phyloP scores from a whole-genome alignment of 2,329 filamentous ascomycete genomes.

The Decorospora gaudefroyi region DNA sequence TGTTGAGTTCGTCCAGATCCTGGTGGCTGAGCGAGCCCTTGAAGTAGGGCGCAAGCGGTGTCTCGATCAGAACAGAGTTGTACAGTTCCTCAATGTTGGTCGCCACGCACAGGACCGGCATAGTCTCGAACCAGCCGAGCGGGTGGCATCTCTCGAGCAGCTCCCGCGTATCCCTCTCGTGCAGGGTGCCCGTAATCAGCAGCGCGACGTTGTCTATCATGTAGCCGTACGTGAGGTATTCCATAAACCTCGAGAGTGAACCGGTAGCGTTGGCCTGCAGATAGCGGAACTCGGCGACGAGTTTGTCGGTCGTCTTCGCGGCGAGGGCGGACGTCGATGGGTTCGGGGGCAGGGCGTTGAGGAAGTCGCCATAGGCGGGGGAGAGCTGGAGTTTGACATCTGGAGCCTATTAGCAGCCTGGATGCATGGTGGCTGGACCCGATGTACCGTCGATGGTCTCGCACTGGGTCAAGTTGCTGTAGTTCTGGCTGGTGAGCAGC shows the following conservation, averaged over 20 bases:
- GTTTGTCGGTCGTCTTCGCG: slow-evolving; percentile 94
- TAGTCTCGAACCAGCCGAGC: slow-evolving; percentile 97
- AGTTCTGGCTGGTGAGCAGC: slow-evolving; percentile 86
- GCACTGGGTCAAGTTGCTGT: slow-evolving; percentile 95
- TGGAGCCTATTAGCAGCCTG: slow-evolving; percentile 59
- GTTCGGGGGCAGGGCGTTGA: slow-evolving; percentile 89
- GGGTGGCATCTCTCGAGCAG: slow-evolving; percentile 95
- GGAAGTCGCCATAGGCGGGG: slow-evolving; percentile 95
- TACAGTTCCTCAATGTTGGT: slow-evolving; percentile 99
- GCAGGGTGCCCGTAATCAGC: slow-evolving; percentile 94
- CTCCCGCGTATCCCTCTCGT: slow-evolving; percentile 95
- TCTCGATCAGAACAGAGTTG: slow-evolving; percentile 97
- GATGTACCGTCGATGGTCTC: slow-evolving; percentile 88
- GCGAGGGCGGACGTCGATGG: slow-evolving; percentile 95
- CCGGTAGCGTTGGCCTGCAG: slow-evolving; percentile 92
- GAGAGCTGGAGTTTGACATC: slow-evolving; percentile 98
- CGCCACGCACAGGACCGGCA: slow-evolving; percentile 96
- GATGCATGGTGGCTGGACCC: background rate
- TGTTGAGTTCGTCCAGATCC: slow-evolving; percentile 97
- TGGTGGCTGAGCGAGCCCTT: slow-evolving; percentile 95
- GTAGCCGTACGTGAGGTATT: slow-evolving; percentile 98
- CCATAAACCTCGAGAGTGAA: slow-evolving; percentile 91
- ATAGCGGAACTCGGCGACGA: slow-evolving; percentile 96
- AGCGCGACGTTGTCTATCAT: slow-evolving; percentile 99
- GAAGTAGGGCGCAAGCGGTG: slow-evolving; percentile 93